Evolutionary conservation across 164 flowering plant genomes (phyloP).

Genomic region (Vitis cinerea): DNA sequence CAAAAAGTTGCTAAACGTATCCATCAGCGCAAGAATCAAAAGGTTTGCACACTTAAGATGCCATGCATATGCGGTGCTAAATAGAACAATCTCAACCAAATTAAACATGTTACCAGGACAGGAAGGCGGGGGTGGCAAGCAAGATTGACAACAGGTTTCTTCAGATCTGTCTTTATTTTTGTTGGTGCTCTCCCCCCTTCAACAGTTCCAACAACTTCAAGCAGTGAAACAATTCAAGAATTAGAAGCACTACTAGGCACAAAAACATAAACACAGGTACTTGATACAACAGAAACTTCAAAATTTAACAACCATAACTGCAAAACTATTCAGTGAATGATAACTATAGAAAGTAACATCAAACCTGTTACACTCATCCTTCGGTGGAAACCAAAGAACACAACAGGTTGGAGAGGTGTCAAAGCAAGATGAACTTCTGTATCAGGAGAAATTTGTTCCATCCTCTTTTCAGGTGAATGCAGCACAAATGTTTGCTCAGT

Average conservation of each 20-base stretch:
- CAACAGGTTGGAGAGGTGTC: constrained; percentile 97
- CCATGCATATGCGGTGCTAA: background rate
- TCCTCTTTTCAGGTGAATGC: constrained; percentile 95
- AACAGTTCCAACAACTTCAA: constrained; percentile 93
- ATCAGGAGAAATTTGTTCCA: constrained; percentile 76
- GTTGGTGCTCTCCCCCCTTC: constrained; percentile 97
- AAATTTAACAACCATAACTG: background rate
- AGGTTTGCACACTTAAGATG: background rate
- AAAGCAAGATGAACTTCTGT: constrained; percentile 97
- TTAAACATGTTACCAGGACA: constrained; percentile 58
- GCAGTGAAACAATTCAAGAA: constrained; percentile 21
- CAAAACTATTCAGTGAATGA: background rate
- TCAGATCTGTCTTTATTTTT: constrained; percentile 94
- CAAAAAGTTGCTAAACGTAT: background rate
- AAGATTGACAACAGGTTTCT: constrained; percentile 94
- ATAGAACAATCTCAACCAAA: background rate
- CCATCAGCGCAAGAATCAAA: background rate
- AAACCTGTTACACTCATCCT: constrained; percentile 99
- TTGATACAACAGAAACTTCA: background rate
- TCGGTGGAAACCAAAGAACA: constrained; percentile 90
- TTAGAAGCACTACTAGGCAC: constrained; percentile 14
- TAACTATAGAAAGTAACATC: constrained; percentile 1
- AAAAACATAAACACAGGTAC: background rate
- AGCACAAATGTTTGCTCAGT: constrained; percentile 90
- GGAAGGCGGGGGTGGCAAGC: constrained; percentile 99